These are phyloP conservation scores for Trichoderma orchidacearum DNA, from an alignment of 495 filamentous ascomycete genomes.

Conservation along the genomic window DNA sequence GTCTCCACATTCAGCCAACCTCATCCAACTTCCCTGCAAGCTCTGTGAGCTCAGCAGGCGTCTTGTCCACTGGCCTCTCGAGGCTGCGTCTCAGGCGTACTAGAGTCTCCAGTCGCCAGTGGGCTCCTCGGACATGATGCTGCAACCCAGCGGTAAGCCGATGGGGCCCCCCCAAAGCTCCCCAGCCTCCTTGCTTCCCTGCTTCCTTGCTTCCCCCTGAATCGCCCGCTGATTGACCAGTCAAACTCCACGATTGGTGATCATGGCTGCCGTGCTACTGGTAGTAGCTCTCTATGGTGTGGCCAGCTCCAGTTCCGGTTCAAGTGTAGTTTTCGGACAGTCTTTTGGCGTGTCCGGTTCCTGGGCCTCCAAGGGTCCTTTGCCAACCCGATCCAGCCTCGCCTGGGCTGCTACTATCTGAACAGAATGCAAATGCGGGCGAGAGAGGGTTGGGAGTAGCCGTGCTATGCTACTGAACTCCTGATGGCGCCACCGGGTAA, in stretches of 20 bases:
- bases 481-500: neutral
- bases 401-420: neutral
- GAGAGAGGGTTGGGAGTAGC: neutral
- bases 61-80: neutral
- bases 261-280: neutral
- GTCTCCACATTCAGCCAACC: neutral
- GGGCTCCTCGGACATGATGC: neutral
- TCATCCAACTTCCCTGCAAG: conserved; percentile 1
- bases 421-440: neutral
- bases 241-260: neutral
- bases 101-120: neutral
- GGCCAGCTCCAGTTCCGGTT: neutral
- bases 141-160: conserved; percentile 1
- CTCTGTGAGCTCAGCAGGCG: neutral
- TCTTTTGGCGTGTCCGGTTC: neutral
- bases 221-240: neutral
- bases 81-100: conserved; percentile 1
- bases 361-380: neutral
- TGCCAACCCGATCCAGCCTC: neutral
- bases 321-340: neutral
- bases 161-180: neutral
- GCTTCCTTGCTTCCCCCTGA: neutral
- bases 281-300: neutral
- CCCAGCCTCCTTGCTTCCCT: neutral
- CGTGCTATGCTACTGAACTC: too few relatives aligned